A percentile compares a stretch with the other conserved stretches of the same genome.
Conservation (phyloP, 768 basidiomycete species). For the Boletus coccyginus region DNA sequence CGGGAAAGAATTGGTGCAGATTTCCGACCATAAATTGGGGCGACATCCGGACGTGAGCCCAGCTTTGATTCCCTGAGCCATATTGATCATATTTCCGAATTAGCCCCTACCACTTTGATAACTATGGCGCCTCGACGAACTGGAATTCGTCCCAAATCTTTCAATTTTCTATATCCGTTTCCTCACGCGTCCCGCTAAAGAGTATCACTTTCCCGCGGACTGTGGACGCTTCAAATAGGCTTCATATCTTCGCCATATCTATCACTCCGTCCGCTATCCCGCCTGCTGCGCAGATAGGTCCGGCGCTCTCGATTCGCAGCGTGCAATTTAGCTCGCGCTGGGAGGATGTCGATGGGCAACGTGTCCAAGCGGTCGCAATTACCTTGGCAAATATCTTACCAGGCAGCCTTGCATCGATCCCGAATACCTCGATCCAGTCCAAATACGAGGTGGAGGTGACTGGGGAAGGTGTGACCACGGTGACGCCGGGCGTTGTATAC, state of each 20-base stretch:
- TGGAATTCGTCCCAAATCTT: slow-evolving; percentile 44
- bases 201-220: slow-evolving; percentile 44
- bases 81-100: background rate
- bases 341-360: slow-evolving; percentile 36
- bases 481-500: slow-evolving; percentile 38
- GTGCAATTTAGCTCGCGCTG: slow-evolving; percentile 47
- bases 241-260: slow-evolving; percentile 47
- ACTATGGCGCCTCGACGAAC: slow-evolving; percentile 33
- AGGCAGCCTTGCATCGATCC: slow-evolving; percentile 21
- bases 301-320: slow-evolving; percentile 39
- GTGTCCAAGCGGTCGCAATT: slow-evolving; percentile 49
- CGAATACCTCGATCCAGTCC: slow-evolving; percentile 31
- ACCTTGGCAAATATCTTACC: slow-evolving; percentile 52
- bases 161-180: slow-evolving; percentile 43
- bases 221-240: slow-evolving; percentile 27
- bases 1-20: slow-evolving; percentile 45
- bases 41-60: slow-evolving; percentile 41
- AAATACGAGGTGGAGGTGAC: slow-evolving; percentile 36
- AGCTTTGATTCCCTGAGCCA: background rate
- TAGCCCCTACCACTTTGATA: slow-evolving; percentile 47
- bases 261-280: slow-evolving; percentile 35
- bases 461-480: slow-evolving; percentile 41
- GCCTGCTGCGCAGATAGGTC: slow-evolving; percentile 19
- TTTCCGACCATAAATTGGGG: slow-evolving; percentile 41
- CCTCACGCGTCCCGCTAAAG: slow-evolving; percentile 38